A percentile compares a stretch with the other conserved stretches of the same genome.
phyloP scores from a whole-genome alignment of 2,329 filamentous ascomycete genomes.

The Orbilia blumenaviensis region DNA sequence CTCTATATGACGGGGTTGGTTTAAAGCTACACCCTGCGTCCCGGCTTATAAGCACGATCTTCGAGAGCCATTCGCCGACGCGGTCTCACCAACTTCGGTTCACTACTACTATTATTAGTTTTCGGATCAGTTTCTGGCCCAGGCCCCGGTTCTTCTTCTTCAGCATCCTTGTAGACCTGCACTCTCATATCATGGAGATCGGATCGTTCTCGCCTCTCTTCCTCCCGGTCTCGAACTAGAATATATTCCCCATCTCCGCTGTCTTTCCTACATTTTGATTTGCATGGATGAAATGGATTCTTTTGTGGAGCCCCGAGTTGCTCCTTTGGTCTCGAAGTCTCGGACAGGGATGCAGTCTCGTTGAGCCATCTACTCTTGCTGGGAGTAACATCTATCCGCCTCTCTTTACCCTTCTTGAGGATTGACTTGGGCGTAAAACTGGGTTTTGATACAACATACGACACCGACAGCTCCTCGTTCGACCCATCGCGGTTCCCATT shows the following conservation, averaged over 20 bases:
- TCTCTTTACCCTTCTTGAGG: neutral
- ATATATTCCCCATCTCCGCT: constrained; percentile 32
- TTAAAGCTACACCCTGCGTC: neutral
- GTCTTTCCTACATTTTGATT: neutral
- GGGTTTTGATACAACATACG: neutral
- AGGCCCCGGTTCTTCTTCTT: neutral
- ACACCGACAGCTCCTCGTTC: neutral
- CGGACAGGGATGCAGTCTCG: neutral
- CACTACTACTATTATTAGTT: too few relatives aligned
- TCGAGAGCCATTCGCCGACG: constrained; percentile 20
- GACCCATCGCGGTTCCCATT: neutral
- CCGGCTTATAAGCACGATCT: constrained; percentile 32
- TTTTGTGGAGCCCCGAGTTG: neutral
- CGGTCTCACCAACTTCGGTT: neutral
- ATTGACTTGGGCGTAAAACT: neutral
- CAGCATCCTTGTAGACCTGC: neutral
- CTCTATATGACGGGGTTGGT: neutral
- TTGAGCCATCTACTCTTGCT: neutral
- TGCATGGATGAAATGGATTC: neutral
- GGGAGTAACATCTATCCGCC: neutral
- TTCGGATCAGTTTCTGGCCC: neutral
- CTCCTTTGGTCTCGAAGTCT: neutral
- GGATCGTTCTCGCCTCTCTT: constrained; percentile 18
- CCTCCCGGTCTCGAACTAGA: constrained; percentile 15
- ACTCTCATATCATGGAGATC: constrained; percentile 25